A percentile compares a stretch with the other conserved stretches of the same genome.
These are phyloP conservation scores for Cadophora gregata DNA, from an alignment of 2,329 filamentous ascomycete genomes.

Conservation along the genomic window DNA sequence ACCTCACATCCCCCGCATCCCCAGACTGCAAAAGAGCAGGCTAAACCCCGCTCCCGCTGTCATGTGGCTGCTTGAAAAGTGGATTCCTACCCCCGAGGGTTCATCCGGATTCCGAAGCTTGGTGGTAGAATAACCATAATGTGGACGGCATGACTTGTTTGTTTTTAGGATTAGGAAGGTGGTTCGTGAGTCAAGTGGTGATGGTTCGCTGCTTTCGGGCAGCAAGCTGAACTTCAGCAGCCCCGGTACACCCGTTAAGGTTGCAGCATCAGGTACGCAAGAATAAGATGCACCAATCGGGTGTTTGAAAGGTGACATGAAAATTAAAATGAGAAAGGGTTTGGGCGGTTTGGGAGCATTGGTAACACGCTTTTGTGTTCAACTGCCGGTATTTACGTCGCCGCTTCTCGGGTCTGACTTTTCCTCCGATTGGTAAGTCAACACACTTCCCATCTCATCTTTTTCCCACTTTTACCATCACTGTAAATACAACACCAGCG, in stretches of 20 bases:
- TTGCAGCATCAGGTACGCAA: not conserved
- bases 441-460: not conserved
- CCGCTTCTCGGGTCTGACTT: no score
- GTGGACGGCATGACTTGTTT: not conserved
- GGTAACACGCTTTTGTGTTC: no score
- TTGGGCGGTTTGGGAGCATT: no score
- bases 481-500: slow-evolving; percentile 53
- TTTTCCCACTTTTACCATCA: not conserved
- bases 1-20: not conserved
- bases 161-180: not conserved
- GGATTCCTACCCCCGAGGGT: not conserved
- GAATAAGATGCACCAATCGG: not conserved
- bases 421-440: no score
- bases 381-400: no score
- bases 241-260: not conserved
- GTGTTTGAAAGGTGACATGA: not conserved
- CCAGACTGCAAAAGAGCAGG: not conserved
- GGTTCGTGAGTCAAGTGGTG: not conserved
- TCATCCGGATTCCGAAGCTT: not conserved
- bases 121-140: not conserved
- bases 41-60: slow-evolving; percentile 2
- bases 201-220: not conserved
- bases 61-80: not conserved
- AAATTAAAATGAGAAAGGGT: no score
- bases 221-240: not conserved